A percentile compares a stretch with the other conserved stretches of the same genome.
Evolutionary conservation across 1,284 basidiomycete species (phyloP).

Genomic region (Crucibulum cyathiforme): DNA sequence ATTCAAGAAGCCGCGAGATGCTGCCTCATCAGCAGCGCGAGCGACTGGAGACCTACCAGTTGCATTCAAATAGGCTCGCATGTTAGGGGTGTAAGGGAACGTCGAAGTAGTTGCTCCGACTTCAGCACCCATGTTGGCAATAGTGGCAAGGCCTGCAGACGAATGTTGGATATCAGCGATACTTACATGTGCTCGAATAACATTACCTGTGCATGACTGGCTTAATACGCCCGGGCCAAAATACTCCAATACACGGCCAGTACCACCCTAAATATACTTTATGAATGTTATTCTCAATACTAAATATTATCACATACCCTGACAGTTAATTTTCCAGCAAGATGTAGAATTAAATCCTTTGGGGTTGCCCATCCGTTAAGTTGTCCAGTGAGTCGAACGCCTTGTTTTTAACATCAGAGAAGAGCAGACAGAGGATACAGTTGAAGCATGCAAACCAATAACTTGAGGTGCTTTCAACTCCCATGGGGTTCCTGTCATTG

Average conservation of each 20-base stretch:
- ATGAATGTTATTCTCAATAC: conserved; percentile 2
- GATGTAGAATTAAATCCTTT: conserved; percentile 95
- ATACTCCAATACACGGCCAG: conserved; percentile 96
- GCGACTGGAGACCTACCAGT: conserved; percentile 93
- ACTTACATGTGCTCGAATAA: not conserved
- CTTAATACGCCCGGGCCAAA: conserved; percentile 92
- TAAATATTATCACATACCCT: conserved; percentile 57
- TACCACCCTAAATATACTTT: conserved; percentile 70
- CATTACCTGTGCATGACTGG: conserved; percentile 91
- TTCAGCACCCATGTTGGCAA: conserved; percentile 99
- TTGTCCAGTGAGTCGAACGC: conserved; percentile 88
- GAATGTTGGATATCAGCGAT: not conserved
- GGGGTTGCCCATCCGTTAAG: conserved; percentile 93
- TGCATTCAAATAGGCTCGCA: conserved; percentile 90
- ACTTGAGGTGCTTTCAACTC: conserved; percentile 95
- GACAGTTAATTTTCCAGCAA: conserved; percentile 95
- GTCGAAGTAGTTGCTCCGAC: conserved; percentile 98
- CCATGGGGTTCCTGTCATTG: conserved; percentile 98
- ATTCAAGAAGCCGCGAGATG: conserved; percentile 75
- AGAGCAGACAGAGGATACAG: conserved; percentile 44
- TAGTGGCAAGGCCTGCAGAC: conserved; percentile 82
- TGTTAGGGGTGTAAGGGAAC: conserved; percentile 93
- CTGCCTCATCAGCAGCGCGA: conserved; percentile 86
- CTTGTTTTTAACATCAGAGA: conserved; percentile 36
- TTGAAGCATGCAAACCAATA: conserved; percentile 61